A percentile compares a stretch with the other conserved stretches of the same genome.
These are phyloP conservation scores for Triticum dicoccoides DNA, from an alignment of 176 grass and related monocot genomes.

Conservation along the genomic window DNA sequence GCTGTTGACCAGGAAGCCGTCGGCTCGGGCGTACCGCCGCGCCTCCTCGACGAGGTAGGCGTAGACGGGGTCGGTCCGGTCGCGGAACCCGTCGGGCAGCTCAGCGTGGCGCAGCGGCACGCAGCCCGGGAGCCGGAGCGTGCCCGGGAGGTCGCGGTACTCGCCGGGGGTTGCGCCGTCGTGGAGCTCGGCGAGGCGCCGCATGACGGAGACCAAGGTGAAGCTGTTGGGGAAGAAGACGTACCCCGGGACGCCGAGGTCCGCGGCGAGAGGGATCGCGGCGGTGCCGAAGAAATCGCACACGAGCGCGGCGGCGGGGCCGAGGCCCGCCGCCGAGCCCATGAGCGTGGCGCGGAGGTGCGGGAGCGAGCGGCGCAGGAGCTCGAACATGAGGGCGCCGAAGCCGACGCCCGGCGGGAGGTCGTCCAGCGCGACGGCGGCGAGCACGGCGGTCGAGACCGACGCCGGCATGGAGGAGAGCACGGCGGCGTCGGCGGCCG, in stretches of 20 bases:
- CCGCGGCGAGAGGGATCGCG: slow-evolving; percentile 31
- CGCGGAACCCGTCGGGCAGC: slow-evolving; percentile 25
- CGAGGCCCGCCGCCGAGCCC: not conserved
- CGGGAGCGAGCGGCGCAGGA: slow-evolving; percentile 29
- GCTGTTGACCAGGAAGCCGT: slow-evolving; percentile 48
- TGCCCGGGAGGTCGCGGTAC: slow-evolving; percentile 39
- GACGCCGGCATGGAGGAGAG: slow-evolving; percentile 28
- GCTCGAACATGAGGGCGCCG: slow-evolving; percentile 10
- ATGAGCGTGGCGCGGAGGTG: slow-evolving; percentile 28
- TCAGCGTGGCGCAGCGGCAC: slow-evolving; percentile 24
- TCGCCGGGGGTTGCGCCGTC: slow-evolving; percentile 26
- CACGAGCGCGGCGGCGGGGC: slow-evolving; percentile 27
- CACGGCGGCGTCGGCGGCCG: not conserved
- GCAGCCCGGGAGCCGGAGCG: slow-evolving; percentile 44
- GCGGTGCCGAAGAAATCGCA: slow-evolving; percentile 44
- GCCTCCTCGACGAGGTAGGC: slow-evolving; percentile 28
- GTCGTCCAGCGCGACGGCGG: slow-evolving; percentile 36
- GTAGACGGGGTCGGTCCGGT: not conserved
- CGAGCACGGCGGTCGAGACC: slow-evolving; percentile 27
- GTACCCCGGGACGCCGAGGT: slow-evolving; percentile 43
- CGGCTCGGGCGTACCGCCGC: slow-evolving; percentile 30
- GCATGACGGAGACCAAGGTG: slow-evolving; percentile 28
- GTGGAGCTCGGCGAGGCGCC: slow-evolving; percentile 31
- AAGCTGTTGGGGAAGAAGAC: slow-evolving; percentile 55
- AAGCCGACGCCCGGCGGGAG: slow-evolving; percentile 23